A percentile compares a stretch with the other conserved stretches of the same genome.
Evolutionary conservation across 306 rosid genomes (phyloP).

Genomic region (Acacia crassicarpa): DNA sequence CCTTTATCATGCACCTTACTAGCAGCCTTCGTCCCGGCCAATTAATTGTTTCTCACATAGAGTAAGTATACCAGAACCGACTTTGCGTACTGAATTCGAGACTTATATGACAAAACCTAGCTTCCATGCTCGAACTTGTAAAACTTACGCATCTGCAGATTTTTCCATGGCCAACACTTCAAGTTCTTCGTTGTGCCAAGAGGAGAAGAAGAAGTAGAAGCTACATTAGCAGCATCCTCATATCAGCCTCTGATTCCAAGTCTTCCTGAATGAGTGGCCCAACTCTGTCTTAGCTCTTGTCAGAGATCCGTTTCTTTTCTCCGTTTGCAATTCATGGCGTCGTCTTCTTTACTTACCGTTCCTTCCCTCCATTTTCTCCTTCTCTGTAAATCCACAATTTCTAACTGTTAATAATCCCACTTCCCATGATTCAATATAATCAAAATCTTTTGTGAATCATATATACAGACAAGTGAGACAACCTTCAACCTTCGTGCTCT

Average conservation of each 20-base stretch:
- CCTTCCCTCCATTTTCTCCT: no score
- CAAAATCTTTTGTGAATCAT: no score
- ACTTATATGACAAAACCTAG: not conserved
- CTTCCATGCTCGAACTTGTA: not conserved
- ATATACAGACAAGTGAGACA: no score
- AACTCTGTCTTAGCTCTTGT: constrained; percentile 14
- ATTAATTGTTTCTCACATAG: not conserved
- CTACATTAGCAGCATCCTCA: not conserved
- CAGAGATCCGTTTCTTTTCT: no score
- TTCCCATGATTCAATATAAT: no score
- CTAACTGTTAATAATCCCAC: no score
- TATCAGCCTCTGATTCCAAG: constrained; percentile 47
- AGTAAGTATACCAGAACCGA: not conserved
- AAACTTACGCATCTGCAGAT: not conserved
- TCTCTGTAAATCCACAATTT: no score
- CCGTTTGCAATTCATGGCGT: no score
- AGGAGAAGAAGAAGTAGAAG: not conserved
- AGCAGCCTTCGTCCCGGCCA: not conserved
- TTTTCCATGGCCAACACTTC: constrained; percentile 31
- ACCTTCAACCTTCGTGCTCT: no score
- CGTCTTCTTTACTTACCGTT: no score
- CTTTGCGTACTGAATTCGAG: not conserved
- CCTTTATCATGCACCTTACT: not conserved
- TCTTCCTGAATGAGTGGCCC: constrained; percentile 79
- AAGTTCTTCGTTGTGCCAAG: constrained; percentile 32